phyloP scores from a whole-genome alignment of 2,329 filamentous ascomycete species.

The Hyphodiscus sp. region DNA sequence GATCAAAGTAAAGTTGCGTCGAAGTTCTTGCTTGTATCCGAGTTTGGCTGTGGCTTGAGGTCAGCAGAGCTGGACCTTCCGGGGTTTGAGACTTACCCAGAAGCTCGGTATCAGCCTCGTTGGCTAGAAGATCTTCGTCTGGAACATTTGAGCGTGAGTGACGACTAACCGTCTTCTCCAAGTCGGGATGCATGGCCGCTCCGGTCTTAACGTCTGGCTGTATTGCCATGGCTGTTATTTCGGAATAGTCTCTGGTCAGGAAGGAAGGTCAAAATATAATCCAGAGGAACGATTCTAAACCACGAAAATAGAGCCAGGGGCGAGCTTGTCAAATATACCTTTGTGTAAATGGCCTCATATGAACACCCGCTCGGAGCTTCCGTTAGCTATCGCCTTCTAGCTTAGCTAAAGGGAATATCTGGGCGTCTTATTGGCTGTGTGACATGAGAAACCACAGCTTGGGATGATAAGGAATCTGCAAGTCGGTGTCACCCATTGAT shows the following conservation, averaged over 20 bases:
- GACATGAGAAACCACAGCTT: slow-evolving; percentile 4
- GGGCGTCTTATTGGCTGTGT: slow-evolving; percentile 11
- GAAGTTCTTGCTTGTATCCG: slow-evolving; percentile 50
- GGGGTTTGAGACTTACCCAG: slow-evolving; percentile 20
- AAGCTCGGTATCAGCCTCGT: slow-evolving; percentile 29
- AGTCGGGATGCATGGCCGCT: slow-evolving; percentile 7
- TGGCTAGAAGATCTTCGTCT: slow-evolving; percentile 18
- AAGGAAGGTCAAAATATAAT: not conserved
- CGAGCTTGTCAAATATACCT: not conserved
- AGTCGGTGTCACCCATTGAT: not conserved
- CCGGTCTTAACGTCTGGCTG: slow-evolving; percentile 5
- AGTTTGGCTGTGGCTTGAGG: slow-evolving; percentile 18
- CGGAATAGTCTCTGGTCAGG: not conserved
- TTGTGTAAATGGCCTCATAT: not conserved
- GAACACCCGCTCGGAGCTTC: not conserved
- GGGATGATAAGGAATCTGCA: slow-evolving; percentile 12
- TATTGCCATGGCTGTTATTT: not conserved
- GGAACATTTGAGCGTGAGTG: slow-evolving; percentile 12
- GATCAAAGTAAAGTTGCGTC: slow-evolving; percentile 54
- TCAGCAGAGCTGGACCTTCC: not conserved
- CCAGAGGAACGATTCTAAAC: not conserved
- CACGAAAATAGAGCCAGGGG: not conserved
- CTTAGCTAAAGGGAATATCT: not conserved
- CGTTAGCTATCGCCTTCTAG: slow-evolving; percentile 7
- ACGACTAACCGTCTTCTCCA: slow-evolving; percentile 21